Evolutionary conservation across 345 rosid genomes (phyloP).

Genomic region (Syzygium aromaticum): DNA sequence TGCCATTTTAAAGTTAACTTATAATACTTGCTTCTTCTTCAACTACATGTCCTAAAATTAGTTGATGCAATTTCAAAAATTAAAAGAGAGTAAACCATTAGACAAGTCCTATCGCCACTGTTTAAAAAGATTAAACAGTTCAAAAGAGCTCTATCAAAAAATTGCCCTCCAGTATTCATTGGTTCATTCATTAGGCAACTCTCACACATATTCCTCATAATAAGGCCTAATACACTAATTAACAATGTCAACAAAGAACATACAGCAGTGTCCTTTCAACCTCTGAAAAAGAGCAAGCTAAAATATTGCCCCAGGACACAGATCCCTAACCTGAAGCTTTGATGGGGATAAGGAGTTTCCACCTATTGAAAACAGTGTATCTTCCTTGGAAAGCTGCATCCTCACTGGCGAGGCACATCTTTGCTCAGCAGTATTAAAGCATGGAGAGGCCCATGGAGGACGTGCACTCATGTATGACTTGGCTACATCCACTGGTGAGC

Average conservation of each 20-base stretch:
- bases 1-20: background rate
- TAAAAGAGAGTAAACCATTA: background rate
- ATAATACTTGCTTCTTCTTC: background rate
- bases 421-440: constrained; percentile 21
- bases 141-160: background rate
- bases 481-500: constrained; percentile 80
- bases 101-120: background rate
- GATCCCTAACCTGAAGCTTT: constrained; percentile 34
- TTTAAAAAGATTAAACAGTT: background rate
- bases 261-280: background rate
- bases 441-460: constrained; percentile 72
- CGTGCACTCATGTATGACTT: constrained; percentile 69
- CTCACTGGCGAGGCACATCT: constrained; percentile 35
- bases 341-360: constrained; percentile 31
- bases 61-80: background rate
- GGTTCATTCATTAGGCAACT: background rate
- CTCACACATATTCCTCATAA: background rate
- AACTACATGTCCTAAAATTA: background rate
- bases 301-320: background rate
- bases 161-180: background rate
- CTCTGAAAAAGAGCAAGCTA: background rate
- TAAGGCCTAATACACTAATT: background rate
- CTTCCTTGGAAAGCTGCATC: constrained; percentile 41
- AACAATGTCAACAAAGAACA: background rate
- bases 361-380: constrained; percentile 32